Evolutionary conservation across 257 asterid genomes (phyloP), one percentile per base, ranked within the genome.

Genomic region (Solanum chilense): DNA sequence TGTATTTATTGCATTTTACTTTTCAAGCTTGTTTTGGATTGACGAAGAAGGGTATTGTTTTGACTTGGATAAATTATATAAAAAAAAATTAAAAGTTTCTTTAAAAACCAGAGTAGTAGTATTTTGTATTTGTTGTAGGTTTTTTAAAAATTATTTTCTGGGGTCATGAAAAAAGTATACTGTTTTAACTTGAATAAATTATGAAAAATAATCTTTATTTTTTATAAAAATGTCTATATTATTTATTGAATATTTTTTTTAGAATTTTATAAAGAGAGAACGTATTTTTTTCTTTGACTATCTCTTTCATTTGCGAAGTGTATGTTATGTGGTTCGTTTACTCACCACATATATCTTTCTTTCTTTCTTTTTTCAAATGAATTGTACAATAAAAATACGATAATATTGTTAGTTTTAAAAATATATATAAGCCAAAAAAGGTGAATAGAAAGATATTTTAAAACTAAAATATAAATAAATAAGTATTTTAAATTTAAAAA

Each of bases 401-500:
- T 5, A 21, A 9, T 4, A 7, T 20, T 20, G 64, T 3, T 58
- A 21, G 27, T 58, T 21, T 5, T 3, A 21, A 1, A n/a, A 56
- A 4, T 56, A 56, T 56, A 20, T 56, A 11, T 18, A n/a, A 56
- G 64, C 0, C 62, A 56, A 18, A 56, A 20, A 18, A 10, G 5
- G 3, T 7, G n/a, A 7, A 52, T 52, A 15, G 2, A 56, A 56
- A 1, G 3, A n/a, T 20, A 58, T 3, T 0, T 58, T 21, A 21
- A 58, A 12, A 58, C 0, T 0, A 58, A 8, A 20, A 7, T 3
- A 20, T 20, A 0, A 58, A 7, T 20, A 58, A 6, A 20, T 0
- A 0, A 0, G 0, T 20, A 58, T 58, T 58, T 20, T 58, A 1
- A 0, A 3, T 0, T 12, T 20, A 20, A 0, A 20, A 1, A 58